phyloP scores from a whole-genome alignment of 805 yeast species.

The Ogataea ramenticola region DNA sequence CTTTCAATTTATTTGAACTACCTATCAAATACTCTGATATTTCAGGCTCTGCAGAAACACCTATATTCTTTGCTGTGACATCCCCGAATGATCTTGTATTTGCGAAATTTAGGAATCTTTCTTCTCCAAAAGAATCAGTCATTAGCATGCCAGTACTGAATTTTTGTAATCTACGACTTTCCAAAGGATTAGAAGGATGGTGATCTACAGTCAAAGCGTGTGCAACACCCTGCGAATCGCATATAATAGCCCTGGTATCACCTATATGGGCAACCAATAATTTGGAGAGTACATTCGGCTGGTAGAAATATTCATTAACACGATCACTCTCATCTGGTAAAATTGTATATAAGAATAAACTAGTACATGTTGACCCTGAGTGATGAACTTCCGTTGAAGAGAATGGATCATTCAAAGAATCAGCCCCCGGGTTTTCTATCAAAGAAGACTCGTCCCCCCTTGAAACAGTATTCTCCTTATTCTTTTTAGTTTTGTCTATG shows the following conservation, averaged over 20 bases:
- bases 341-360: conserved; percentile 23
- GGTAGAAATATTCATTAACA: conserved; percentile 44
- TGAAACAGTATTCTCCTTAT: no score
- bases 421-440: neutral
- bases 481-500: neutral
- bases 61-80: conserved; percentile 66
- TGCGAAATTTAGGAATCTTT: conserved; percentile 70
- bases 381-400: conserved; percentile 10
- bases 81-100: conserved; percentile 96
- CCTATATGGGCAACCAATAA: conserved; percentile 86
- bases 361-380: conserved; percentile 31
- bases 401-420: neutral
- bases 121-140: conserved; percentile 92
- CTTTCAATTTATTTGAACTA: conserved; percentile 35
- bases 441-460: no score
- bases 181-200: conserved; percentile 80
- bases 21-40: conserved; percentile 65
- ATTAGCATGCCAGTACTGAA: conserved; percentile 56
- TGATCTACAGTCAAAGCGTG: conserved; percentile 74
- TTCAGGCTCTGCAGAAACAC: conserved; percentile 92
- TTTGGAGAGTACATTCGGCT: conserved; percentile 57
- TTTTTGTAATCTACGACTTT: conserved; percentile 61
- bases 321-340: conserved; percentile 20
- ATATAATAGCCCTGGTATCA: conserved; percentile 81
- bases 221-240: conserved; percentile 75